These are phyloP conservation scores for Apiospora malaysiana DNA, from an alignment of 2,329 filamentous ascomycete species.

Conservation along the genomic window DNA sequence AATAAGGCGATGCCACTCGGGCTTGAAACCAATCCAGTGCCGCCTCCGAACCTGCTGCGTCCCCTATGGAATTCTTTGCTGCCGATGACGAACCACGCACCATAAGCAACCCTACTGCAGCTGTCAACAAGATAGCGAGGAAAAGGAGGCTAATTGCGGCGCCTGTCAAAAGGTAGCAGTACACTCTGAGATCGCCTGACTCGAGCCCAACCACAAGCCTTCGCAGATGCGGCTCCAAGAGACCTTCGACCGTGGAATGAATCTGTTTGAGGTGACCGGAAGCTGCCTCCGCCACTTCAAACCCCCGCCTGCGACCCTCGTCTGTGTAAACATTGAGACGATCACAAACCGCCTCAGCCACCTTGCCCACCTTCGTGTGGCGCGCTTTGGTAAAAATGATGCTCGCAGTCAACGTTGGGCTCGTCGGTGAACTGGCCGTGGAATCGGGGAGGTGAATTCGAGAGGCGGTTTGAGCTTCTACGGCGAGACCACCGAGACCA, in stretches of 20 bases:
- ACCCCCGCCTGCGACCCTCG: background rate
- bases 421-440: background rate
- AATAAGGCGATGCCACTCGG: background rate
- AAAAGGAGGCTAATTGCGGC: background rate
- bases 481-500: background rate
- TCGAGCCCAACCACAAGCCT: too few species aligned
- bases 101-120: background rate
- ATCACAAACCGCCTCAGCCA: too few species aligned
- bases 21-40: background rate
- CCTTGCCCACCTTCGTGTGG: background rate
- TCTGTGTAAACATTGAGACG: too few species aligned
- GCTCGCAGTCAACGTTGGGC: background rate
- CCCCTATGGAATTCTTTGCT: background rate
- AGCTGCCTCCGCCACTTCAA: background rate
- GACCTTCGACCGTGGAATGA: background rate
- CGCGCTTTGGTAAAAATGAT: background rate
- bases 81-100: background rate
- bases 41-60: background rate
- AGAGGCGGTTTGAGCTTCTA: background rate
- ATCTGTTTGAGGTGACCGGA: background rate
- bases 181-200: background rate
- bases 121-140: background rate
- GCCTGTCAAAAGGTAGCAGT: background rate
- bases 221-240: background rate
- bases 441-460: background rate